These are phyloP conservation scores for Pichia gijzeniarum DNA, from an alignment of 805 yeast genomes.

Conservation along the genomic window DNA sequence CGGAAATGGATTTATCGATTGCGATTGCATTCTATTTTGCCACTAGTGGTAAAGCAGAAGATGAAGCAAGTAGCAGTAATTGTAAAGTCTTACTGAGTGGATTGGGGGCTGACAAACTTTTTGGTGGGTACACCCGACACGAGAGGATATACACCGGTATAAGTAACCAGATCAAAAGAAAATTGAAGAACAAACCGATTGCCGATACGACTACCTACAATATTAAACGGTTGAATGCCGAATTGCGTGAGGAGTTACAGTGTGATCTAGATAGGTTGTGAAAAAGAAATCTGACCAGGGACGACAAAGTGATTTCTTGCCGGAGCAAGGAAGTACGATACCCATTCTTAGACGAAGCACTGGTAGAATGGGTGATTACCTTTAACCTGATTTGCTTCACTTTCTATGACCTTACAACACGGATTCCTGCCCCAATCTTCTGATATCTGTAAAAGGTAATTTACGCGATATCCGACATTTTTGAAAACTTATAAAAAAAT, in stretches of 20 bases:
- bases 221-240: conserved; percentile 24
- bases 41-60: conserved; percentile 47
- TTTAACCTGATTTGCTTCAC: too few species aligned
- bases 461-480: too few species aligned
- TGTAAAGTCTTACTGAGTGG: conserved; percentile 82
- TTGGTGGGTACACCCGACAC: conserved; percentile 93
- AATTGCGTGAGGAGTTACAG: conserved; percentile 53
- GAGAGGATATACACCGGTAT: conserved; percentile 40
- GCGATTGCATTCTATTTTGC: conserved; percentile 96
- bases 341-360: conserved; percentile 67
- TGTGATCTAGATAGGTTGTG: conserved; percentile 70
- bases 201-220: conserved; percentile 16
- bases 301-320: conserved; percentile 76
- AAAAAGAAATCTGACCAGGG: conserved; percentile 79
- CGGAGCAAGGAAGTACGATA: conserved; percentile 91
- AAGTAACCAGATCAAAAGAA: conserved; percentile 21
- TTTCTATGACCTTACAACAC: too few species aligned
- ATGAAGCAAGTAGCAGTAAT: conserved; percentile 30
- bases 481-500: too few species aligned
- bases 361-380: conserved; percentile 44
- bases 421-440: too few species aligned
- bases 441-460: too few species aligned
- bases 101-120: conserved; percentile 93
- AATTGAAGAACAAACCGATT: conserved; percentile 18
- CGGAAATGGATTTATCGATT: conserved; percentile 94